Base-by-base conservation (phyloP, 2,329 filamentous ascomycete species). In the Sclerotinia nivalis region DNA sequence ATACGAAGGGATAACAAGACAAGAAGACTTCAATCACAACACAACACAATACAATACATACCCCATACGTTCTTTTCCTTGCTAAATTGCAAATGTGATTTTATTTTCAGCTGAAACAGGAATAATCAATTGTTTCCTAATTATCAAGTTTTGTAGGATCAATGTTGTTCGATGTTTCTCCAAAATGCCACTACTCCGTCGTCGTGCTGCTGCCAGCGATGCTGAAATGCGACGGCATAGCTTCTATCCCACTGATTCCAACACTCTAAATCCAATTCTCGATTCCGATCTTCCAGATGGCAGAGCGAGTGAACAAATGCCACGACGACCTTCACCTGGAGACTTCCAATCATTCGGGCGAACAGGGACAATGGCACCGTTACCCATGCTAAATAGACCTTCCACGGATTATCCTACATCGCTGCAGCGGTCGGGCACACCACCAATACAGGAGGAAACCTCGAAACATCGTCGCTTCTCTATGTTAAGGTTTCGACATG, bases 401-500 rank as follows among this genome's bases (percentile, higher is more conserved):
- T 72, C 75, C 59, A 72, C 69, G 49, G 74, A 77, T 69, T 71
- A 68, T 69, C 70, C 56, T 50, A 34, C 58, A 18, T 69, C 69
- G 18, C 56, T 67, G n/a, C 69, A 73, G 18, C 74, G 76, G 31
- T 72, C 74, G 9, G 69, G 69, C 12, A 76, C 77, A 62, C 86
- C 86, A 37, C 83, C 84, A 20, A 79, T 85, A 68, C 85, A 87
- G 74, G 85, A 87, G 64, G 84, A 88, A 76, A 83, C 81, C 45
- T 81, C 81, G 47, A 88, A 85, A 75, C 85, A 88, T 75, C 85
- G 84, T 71, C 86, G 88, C 72, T 90, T 90, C 78, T 89, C 87
- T 22, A 83, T 97, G 80, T 83, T 97, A 81, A 90, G 91, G 77
- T 93, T 96, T 79, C 91, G 93, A 77, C 94, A 97, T 86, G 94